Percentiles rank a stretch among this genome's conserved stretches.
Evolutionary conservation across 306 rosid genomes (phyloP).

Genomic region (Inga oerstediana): DNA sequence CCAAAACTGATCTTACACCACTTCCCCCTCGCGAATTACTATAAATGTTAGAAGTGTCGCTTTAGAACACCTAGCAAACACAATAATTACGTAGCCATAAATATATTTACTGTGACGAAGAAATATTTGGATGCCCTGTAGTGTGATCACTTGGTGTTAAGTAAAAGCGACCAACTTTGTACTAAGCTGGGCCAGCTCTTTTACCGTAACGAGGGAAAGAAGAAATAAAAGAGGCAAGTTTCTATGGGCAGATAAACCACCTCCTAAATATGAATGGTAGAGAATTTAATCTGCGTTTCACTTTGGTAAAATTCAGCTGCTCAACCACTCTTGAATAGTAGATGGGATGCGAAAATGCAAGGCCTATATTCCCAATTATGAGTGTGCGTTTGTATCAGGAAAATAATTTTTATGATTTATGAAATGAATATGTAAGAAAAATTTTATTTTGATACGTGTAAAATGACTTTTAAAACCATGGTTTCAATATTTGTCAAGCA

Average conservation of each 20-base stretch:
- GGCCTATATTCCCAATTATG: neutral
- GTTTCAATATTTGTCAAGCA: too few species aligned
- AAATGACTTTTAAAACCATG: too few species aligned
- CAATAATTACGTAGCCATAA: neutral
- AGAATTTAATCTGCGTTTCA: neutral
- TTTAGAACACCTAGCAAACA: neutral
- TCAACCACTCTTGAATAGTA: conserved; percentile 6
- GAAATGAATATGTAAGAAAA: too few species aligned
- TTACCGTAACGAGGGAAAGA: neutral
- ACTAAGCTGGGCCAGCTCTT: conserved; percentile 24
- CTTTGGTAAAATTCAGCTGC: neutral
- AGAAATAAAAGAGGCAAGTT: neutral
- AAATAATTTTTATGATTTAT: too few species aligned
- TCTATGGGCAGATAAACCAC: conserved; percentile 6
- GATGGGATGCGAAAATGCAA: neutral
- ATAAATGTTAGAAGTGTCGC: neutral
- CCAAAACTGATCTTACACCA: neutral
- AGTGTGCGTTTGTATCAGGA: too few species aligned
- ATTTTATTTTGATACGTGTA: fast-evolving
- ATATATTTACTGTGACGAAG: neutral
- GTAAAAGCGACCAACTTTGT: conserved; percentile 16
- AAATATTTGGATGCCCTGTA: neutral
- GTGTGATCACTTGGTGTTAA: neutral
- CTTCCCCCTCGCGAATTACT: neutral
- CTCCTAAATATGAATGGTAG: neutral